Conservation (phyloP, 495 filamentous ascomycete genomes). For the Clohesyomyces aquaticus region DNA sequence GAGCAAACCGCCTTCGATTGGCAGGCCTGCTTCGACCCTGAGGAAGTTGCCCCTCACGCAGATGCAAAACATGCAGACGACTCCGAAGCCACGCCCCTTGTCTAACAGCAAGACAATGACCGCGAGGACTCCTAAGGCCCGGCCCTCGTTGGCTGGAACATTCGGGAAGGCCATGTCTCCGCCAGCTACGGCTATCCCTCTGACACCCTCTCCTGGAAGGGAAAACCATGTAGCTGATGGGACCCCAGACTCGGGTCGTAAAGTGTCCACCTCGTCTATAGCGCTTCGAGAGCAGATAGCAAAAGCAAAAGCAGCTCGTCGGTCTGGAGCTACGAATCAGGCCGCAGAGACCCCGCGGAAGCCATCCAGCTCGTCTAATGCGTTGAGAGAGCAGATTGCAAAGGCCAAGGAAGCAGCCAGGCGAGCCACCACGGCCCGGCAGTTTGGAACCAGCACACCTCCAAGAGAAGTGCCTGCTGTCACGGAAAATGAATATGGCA, state of each 20-base stretch:
- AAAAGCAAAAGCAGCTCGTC: conserved; percentile 85
- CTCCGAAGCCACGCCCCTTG: conserved; percentile 36
- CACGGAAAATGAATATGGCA: conserved; percentile 26
- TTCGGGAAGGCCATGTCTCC: conserved; percentile 46
- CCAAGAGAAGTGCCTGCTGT: conserved; percentile 25
- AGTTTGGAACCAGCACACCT: conserved; percentile 13
- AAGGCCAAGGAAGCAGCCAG: conserved; percentile 34
- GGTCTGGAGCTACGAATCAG: conserved; percentile 55
- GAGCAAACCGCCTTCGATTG: conserved; percentile 18
- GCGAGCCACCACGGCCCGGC: conserved; percentile 41
- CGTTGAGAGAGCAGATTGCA: conserved; percentile 40
- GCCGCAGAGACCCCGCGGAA: conserved; percentile 27
- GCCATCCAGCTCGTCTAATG: conserved; percentile 38
- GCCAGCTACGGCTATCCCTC: conserved; percentile 16
- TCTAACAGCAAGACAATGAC: conserved; percentile 57
- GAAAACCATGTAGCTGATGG: conserved; percentile 2
- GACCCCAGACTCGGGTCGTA: conserved; percentile 41
- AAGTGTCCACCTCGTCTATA: conserved; percentile 70
- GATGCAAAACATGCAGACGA: conserved; percentile 50
- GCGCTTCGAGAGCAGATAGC: conserved; percentile 89
- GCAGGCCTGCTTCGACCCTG: conserved; percentile 1
- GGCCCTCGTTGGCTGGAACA: conserved; percentile 59
- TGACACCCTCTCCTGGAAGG: conserved; percentile 32
- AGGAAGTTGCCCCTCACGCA: conserved; percentile 30
- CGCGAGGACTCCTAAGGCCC: conserved; percentile 55